phyloP scores from a whole-genome alignment of 208 protist species.

The Leishmania gerbilli region DNA sequence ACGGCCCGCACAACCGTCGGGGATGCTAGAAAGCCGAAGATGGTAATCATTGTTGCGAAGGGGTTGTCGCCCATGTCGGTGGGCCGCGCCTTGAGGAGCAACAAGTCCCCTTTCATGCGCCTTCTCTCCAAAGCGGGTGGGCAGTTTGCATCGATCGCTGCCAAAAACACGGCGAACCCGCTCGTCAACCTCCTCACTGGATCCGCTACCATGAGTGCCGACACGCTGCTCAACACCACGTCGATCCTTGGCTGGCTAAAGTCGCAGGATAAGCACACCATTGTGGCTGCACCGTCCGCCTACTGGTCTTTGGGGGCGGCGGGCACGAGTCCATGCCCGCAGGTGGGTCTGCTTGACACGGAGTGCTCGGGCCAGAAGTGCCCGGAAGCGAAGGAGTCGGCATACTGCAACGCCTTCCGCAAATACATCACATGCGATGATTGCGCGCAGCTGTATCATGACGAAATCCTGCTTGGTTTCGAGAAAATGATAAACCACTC shows the following conservation, averaged over 20 bases:
- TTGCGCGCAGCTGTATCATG: conserved; percentile 45
- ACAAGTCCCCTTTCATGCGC: conserved; percentile 68
- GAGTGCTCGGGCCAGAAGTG: conserved; percentile 51
- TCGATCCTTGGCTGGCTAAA: conserved; percentile 59
- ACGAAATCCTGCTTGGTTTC: conserved; percentile 52
- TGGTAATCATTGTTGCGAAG: conserved; percentile 56
- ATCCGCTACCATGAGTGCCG: conserved; percentile 6
- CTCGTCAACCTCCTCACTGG: conserved; percentile 71
- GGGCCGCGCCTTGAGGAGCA: conserved; percentile 45
- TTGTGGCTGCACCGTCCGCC: conserved; percentile 50
- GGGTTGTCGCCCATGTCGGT: conserved; percentile 38
- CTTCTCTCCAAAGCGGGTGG: conserved; percentile 46
- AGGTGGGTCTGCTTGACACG: conserved; percentile 60
- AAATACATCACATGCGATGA: conserved; percentile 61
- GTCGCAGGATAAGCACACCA: conserved; percentile 28
- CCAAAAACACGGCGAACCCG: conserved; percentile 9
- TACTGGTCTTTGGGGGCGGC: conserved; percentile 46
- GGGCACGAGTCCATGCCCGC: conserved; percentile 21
- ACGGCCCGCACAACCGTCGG: conserved; percentile 32
- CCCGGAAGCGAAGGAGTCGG: conserved; percentile 23
- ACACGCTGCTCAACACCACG: conserved; percentile 33
- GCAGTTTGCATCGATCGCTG: conserved; percentile 29
- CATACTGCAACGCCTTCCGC: conserved; percentile 55
- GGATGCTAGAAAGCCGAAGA: conserved; percentile 31
- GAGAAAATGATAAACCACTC: conserved; percentile 33